These are phyloP conservation scores for Pseudogymnoascus sp. DNA, from an alignment of 2,329 filamentous ascomycete species.

Conservation along the genomic window DNA sequence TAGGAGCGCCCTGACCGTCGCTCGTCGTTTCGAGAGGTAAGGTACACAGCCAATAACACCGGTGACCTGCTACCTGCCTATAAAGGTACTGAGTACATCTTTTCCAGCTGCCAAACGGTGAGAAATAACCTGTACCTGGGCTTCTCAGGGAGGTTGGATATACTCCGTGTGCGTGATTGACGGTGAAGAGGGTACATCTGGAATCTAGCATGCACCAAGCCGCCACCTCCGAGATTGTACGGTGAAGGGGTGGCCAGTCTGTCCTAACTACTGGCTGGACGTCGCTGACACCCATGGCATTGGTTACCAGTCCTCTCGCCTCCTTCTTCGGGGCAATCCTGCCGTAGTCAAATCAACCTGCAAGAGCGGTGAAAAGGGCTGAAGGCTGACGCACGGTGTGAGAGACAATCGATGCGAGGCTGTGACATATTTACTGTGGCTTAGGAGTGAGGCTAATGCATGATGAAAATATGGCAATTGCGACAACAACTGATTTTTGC, in stretches of 20 bases:
- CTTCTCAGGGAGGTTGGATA: background rate
- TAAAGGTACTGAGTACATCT: background rate
- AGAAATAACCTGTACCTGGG: background rate
- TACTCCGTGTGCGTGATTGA: constrained; percentile 1
- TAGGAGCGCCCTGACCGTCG: background rate
- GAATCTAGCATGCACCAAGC: constrained; percentile 4
- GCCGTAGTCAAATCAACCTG: background rate
- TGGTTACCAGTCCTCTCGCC: constrained; percentile 2
- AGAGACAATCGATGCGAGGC: constrained; percentile 9
- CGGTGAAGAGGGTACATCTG: background rate
- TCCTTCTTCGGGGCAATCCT: background rate
- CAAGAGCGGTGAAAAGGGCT: constrained; percentile 6
- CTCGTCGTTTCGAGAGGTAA: constrained; percentile 6
- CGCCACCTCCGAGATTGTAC: constrained; percentile 3
- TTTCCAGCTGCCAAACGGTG: background rate
- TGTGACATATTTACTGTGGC: constrained; percentile 8
- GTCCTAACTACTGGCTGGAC: background rate
- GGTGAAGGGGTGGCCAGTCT: background rate
- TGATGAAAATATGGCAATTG: constrained; percentile 1
- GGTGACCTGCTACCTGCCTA: background rate
- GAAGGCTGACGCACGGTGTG: constrained; percentile 3
- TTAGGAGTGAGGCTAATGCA: constrained; percentile 9
- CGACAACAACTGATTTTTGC: background rate
- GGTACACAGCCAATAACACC: constrained; percentile 4
- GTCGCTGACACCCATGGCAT: background rate